Conservation (phyloP, 2,329 filamentous ascomycete species). For the Neonectria punicea region DNA sequence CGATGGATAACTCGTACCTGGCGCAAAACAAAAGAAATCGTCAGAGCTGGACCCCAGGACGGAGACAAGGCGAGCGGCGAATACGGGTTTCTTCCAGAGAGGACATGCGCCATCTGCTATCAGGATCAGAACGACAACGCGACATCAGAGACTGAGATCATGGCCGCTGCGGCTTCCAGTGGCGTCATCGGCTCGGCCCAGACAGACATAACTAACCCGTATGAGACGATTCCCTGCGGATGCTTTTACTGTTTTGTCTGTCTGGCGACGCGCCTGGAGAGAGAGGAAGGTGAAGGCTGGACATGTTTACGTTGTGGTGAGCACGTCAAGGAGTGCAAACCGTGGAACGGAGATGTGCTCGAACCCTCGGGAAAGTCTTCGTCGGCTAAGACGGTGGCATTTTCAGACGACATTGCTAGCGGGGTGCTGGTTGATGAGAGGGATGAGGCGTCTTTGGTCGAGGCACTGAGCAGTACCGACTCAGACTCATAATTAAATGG, state of each 20-base stretch:
- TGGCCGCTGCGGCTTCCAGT: conserved; percentile 75
- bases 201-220: conserved; percentile 96
- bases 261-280: conserved; percentile 87
- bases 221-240: conserved; percentile 88
- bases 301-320: conserved; percentile 89
- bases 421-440: conserved; percentile 46
- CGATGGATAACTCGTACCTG: conserved; percentile 89
- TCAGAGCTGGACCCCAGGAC: conserved; percentile 60
- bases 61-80: conserved; percentile 73
- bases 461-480: conserved; percentile 35
- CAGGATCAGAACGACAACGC: conserved; percentile 84
- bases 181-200: conserved; percentile 88
- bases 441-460: conserved; percentile 35
- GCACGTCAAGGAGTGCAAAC: conserved; percentile 83
- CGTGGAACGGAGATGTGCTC: conserved; percentile 92
- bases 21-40: conserved; percentile 78
- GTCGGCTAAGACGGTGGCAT: conserved; percentile 68
- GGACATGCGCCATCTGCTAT: conserved; percentile 97
- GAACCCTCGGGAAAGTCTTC: conserved; percentile 61
- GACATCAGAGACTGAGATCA: conserved; percentile 78
- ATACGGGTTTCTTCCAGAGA: conserved; percentile 85
- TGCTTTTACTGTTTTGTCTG: conserved; percentile 98
- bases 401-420: conserved; percentile 64
- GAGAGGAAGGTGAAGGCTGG: conserved; percentile 95
- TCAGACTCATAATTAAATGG: conserved; percentile 28